Evolutionary conservation across 2,329 filamentous ascomycete genomes (phyloP).

Genomic region (Pseudogymnoascus sp.): DNA sequence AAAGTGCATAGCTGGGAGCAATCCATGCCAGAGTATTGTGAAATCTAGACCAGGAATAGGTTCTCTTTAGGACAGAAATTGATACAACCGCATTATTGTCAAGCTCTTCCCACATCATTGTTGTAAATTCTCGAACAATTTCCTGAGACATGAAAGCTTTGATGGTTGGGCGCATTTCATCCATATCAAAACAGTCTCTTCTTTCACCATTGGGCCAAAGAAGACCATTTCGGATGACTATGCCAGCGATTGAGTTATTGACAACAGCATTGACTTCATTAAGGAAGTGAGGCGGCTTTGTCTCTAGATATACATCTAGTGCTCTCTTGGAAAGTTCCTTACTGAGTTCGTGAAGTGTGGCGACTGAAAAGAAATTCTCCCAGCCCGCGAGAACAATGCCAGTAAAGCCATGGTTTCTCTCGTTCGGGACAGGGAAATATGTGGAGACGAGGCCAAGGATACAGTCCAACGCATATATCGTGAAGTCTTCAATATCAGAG

Average conservation of each 20-base stretch:
- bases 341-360: slow-evolving; percentile 29
- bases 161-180: slow-evolving; percentile 33
- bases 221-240: slow-evolving; percentile 37
- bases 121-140: slow-evolving; percentile 35
- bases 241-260: slow-evolving; percentile 29
- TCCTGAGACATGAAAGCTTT: slow-evolving; percentile 40
- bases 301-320: slow-evolving; percentile 37
- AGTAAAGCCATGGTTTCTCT: slow-evolving; percentile 30
- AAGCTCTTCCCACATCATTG: slow-evolving; percentile 40
- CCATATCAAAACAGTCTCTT: slow-evolving; percentile 39
- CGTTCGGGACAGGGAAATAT: slow-evolving; percentile 24
- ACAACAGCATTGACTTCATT: slow-evolving; percentile 30
- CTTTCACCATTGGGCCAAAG: slow-evolving; percentile 35
- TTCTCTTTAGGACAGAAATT: slow-evolving; percentile 37
- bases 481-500: no score
- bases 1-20: slow-evolving; percentile 31
- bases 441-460: slow-evolving; percentile 22
- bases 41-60: slow-evolving; percentile 40
- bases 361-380: slow-evolving; percentile 20
- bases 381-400: slow-evolving; percentile 38
- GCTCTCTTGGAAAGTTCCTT: slow-evolving; percentile 24
- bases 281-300: slow-evolving; percentile 34
- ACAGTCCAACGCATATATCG: slow-evolving; percentile 23
- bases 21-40: slow-evolving; percentile 40
- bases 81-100: slow-evolving; percentile 32